Base-by-base conservation (phyloP, 805 yeast species). In the Clavispora vitiphila region DNA sequence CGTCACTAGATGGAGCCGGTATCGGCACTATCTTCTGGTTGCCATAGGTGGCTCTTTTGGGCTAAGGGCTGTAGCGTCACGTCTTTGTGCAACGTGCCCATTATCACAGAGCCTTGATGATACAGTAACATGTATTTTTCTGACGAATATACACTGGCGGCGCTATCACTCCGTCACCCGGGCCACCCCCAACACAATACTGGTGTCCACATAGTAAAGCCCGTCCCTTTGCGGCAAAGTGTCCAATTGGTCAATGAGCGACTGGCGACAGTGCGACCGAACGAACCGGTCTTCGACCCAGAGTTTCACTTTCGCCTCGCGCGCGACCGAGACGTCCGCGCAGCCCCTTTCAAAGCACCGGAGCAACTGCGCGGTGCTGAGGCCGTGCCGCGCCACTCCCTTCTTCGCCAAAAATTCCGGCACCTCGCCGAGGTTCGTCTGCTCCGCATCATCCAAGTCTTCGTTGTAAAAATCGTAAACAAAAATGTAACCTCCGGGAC, bases 401-500 rank as follows among this genome's bases (percentile, higher is more conserved):
- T 6, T 16, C 2, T 16, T 20, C 12, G 2, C 18, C 32, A 14
- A 29, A 2, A 3, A 18, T 8, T 18, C 19, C 32, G 32, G 7
- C 16, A 29, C 32, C 16, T 10, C 19, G 11, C 14, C 16, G n/a
- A n/a, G n/a, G n/a, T n/a, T n/a, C n/a, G 15, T 8, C n/a, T 4
- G 16, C 22, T 5, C 26, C 26, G 26, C 11, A n/a, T 24, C n/a
- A 5, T 21, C 52, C n/a, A 46, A 46, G 34, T 53, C 59, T 15
- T 50, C 62, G 38, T 69, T 70, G 49, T 64, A 67, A 42, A 69
- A 67, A 42, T 71, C 76, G 18, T 64, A 40, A 10, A 69, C 57
- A 29, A 63, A 55, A 21, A 70, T 47, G 49, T 55, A 51, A 2
- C 74, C 76, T 3, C 60, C 61, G 0, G 58, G 56, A 12, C 47